A percentile compares a stretch with the other conserved stretches of the same genome.
phyloP scores from a whole-genome alignment of 768 basidiomycete species.

The Russula abietina region DNA sequence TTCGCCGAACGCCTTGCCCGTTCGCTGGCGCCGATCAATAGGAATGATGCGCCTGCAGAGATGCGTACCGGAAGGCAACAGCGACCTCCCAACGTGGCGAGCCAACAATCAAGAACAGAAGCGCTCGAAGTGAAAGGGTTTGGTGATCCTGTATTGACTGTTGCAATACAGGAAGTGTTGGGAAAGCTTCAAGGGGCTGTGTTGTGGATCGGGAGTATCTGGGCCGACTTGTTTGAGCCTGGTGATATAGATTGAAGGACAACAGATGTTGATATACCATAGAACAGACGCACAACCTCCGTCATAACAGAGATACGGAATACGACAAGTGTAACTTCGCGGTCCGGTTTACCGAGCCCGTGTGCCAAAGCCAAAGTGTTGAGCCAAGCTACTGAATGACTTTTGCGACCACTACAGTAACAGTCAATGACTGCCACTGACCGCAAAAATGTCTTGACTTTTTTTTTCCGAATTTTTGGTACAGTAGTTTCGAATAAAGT shows the following conservation, averaged over 20 bases:
- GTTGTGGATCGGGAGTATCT: constrained; percentile 51
- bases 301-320: no score
- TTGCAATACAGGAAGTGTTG: constrained; percentile 39
- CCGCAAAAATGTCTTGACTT: no score
- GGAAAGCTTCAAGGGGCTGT: constrained; percentile 38
- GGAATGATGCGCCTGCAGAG: constrained; percentile 10
- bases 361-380: no score
- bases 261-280: not conserved
- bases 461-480: no score
- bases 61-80: constrained; percentile 19
- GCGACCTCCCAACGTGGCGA: constrained; percentile 4
- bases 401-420: no score
- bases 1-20: constrained; percentile 30
- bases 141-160: constrained; percentile 53
- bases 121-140: constrained; percentile 51
- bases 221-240: constrained; percentile 41
- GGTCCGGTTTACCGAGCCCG: not conserved
- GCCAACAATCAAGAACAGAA: constrained; percentile 4
- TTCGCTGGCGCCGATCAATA: constrained; percentile 1
- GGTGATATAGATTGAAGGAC: not conserved
- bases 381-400: no score
- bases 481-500: no score
- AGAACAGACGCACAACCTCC: not conserved
- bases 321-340: not conserved
- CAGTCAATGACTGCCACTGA: no score